Base-by-base conservation (phyloP, 163 green algal species). In the Trebouxiophyceae sp. region DNA sequence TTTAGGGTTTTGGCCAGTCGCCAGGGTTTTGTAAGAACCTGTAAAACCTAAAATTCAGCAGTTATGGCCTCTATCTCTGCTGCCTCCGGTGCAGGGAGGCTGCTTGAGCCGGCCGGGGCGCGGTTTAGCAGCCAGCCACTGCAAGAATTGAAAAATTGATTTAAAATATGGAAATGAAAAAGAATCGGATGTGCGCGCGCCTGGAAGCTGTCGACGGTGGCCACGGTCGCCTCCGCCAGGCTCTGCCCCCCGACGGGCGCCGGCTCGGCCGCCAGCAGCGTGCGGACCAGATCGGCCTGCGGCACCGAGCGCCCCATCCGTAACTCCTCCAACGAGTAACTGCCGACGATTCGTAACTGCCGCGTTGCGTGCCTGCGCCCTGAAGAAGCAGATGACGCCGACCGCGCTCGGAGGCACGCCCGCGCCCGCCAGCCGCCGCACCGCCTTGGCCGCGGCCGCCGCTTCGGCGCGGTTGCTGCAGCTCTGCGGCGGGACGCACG, bases 121-220 rank as follows among this genome's bases (percentile, higher is more conserved):
- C n/a, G n/a, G n/a, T n/a, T n/a, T n/a, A n/a, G n/a, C n/a, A n/a
- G n/a, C n/a, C n/a, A n/a, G n/a, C n/a, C n/a, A n/a, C n/a, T n/a
- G n/a, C n/a, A n/a, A n/a, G n/a, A n/a, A n/a, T n/a, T n/a, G n/a
- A n/a, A n/a, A n/a, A n/a, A n/a, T n/a, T n/a, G n/a, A n/a, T n/a
- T n/a, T n/a, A n/a, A n/a, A n/a, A n/a, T n/a, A n/a, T n/a, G n/a
- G n/a, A n/a, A n/a, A n/a, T n/a, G n/a, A n/a, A n/a, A n/a, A n/a
- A n/a, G n/a, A n/a, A n/a, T n/a, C n/a, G 12, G 39, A 39, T 46
- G 29, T 20, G 22, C 22, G 29, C 67, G 32, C 58, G 78, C 82
- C 80, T 93, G 87, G 63, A 92, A 95, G 7, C 83, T 84, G 69
- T 95, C 88, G 23, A 95, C 82, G 0, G 88, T 95, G 8, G 87